Conservation (phyloP, 129 eudicot species). For the Dittrichia graveolens region DNA sequence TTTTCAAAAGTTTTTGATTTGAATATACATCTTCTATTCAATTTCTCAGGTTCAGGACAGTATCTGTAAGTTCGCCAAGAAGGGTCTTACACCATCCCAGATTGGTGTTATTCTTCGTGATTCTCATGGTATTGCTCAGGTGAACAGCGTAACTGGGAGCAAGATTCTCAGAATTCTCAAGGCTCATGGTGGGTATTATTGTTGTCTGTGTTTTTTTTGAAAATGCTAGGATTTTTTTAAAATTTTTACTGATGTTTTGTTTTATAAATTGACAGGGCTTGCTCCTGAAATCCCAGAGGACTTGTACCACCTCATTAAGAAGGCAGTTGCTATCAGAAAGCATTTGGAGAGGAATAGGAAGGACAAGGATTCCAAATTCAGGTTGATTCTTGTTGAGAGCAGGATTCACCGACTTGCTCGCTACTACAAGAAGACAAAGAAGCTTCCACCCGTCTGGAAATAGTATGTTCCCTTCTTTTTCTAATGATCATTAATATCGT, state of each 20-base stretch:
- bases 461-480: slow-evolving; percentile 36
- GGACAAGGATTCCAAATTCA: slow-evolving; percentile 63
- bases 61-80: slow-evolving; percentile 69
- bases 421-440: slow-evolving; percentile 70
- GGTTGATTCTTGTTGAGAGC: slow-evolving; percentile 69
- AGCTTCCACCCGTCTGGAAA: slow-evolving; percentile 70
- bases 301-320: slow-evolving; percentile 59
- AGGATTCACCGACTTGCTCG: slow-evolving; percentile 72
- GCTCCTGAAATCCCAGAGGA: slow-evolving; percentile 73
- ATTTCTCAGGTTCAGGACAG: slow-evolving; percentile 53
- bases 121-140: slow-evolving; percentile 75
- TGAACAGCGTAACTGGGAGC: slow-evolving; percentile 64
- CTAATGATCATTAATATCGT: background rate
- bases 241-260: too few species aligned
- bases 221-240: background rate
- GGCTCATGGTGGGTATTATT: slow-evolving; percentile 48
- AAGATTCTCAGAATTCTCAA: slow-evolving; percentile 61
- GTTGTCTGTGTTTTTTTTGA: background rate
- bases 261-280: slow-evolving; percentile 37
- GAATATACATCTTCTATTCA: background rate
- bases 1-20: too few species aligned
- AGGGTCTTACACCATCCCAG: slow-evolving; percentile 68
- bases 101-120: slow-evolving; percentile 76
- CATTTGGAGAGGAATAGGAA: slow-evolving; percentile 74
- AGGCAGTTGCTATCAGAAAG: slow-evolving; percentile 64